Percentiles rank a stretch among this genome's conserved stretches.
Conservation (phyloP, 192 early-diverging fungal species). For the Allomyces arbusculus region DNA sequence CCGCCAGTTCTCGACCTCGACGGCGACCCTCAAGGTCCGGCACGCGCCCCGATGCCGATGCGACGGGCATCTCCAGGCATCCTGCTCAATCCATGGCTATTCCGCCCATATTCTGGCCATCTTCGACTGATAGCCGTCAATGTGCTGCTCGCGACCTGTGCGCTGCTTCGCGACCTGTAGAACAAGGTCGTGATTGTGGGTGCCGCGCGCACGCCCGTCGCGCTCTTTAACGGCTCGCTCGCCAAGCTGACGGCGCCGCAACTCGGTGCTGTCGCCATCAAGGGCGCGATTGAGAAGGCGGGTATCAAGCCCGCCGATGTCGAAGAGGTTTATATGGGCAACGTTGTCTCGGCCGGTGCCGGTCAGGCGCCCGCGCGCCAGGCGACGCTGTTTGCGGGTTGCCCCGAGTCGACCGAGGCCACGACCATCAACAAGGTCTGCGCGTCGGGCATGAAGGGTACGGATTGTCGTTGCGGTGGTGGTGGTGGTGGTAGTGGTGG, state of each 20-base stretch:
- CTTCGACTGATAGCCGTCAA: no score
- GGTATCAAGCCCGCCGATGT: slow-evolving; percentile 62
- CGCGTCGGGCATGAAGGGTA: slow-evolving; percentile 85
- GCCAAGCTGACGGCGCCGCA: slow-evolving; percentile 62
- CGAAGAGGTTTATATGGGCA: slow-evolving; percentile 90
- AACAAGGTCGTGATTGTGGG: slow-evolving; percentile 34
- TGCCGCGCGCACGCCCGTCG: slow-evolving; percentile 85
- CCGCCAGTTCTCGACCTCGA: no score
- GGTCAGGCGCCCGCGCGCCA: slow-evolving; percentile 90
- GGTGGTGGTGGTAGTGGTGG: not conserved
- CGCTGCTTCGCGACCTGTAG: not conserved
- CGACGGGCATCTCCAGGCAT: no score
- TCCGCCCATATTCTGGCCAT: no score
- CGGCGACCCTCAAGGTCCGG: no score
- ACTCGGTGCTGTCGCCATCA: slow-evolving; percentile 68
- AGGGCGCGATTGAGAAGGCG: slow-evolving; percentile 61
- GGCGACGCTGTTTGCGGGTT: slow-evolving; percentile 65
- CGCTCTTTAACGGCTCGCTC: slow-evolving; percentile 71
- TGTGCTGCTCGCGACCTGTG: no score
- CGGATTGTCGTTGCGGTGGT: not conserved
- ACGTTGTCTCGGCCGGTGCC: slow-evolving; percentile 69
- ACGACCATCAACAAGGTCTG: slow-evolving; percentile 98
- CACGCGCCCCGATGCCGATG: no score
- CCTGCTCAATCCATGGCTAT: no score
- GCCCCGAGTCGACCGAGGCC: slow-evolving; percentile 61